These are phyloP conservation scores for Apophysomyces variabilis DNA, from an alignment of 371 early-diverging fungal genomes.

Conservation along the genomic window DNA sequence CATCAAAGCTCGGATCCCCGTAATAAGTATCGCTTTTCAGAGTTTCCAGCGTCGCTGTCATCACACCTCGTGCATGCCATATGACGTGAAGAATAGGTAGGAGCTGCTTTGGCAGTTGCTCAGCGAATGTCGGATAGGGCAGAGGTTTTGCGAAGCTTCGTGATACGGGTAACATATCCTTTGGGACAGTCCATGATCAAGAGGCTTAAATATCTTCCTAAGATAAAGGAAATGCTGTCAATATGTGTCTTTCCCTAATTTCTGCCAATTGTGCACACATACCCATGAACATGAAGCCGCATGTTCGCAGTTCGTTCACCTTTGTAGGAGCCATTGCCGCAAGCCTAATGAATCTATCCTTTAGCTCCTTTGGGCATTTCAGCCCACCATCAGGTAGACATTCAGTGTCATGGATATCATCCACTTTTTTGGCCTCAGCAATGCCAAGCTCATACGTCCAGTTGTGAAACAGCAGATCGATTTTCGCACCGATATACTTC, in stretches of 20 bases:
- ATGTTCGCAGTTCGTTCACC: not conserved
- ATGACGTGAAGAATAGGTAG: not conserved
- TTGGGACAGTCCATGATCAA: not conserved
- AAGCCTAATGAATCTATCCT: not conserved
- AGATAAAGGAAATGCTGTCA: not conserved
- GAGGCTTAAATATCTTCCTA: not conserved
- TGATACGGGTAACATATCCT: slow-evolving; percentile 3
- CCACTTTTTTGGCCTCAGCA: slow-evolving; percentile 5
- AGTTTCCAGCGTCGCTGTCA: no score
- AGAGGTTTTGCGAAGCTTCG: slow-evolving; percentile 3
- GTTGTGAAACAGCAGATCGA: not conserved
- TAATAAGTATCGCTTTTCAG: no score
- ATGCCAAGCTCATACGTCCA: not conserved
- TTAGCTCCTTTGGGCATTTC: slow-evolving; percentile 6
- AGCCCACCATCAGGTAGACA: not conserved
- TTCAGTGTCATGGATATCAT: not conserved
- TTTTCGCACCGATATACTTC: slow-evolving; percentile 2
- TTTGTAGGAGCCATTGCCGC: not conserved
- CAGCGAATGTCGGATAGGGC: not conserved
- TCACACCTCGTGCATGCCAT: not conserved
- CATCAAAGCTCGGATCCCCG: no score
- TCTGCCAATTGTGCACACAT: slow-evolving; percentile 5
- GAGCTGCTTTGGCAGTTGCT: not conserved
- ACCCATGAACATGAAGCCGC: slow-evolving; percentile 5
- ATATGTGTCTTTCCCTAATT: not conserved